Conservation (phyloP, 2,329 filamentous ascomycete genomes). For the Diaporthe ampelina region DNA sequence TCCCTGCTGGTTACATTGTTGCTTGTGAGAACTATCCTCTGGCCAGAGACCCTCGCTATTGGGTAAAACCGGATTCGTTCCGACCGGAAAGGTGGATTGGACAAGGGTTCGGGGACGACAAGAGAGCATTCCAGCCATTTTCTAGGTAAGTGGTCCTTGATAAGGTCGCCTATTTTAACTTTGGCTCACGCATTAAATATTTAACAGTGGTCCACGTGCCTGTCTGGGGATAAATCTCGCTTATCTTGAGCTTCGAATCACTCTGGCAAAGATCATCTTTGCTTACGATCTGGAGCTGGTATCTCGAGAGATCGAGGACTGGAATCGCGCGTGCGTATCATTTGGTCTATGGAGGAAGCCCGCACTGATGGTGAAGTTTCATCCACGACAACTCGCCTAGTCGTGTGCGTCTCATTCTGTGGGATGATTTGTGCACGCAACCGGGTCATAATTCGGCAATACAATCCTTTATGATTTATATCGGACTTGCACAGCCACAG, state of each 20-base stretch:
- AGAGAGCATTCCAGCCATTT: constrained; percentile 50
- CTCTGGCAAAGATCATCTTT: constrained; percentile 48
- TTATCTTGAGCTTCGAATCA: constrained; percentile 49
- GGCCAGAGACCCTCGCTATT: constrained; percentile 36
- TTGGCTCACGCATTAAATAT: not conserved
- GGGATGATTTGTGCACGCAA: not conserved
- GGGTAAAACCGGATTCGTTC: constrained; percentile 37
- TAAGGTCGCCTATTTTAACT: not conserved
- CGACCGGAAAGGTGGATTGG: constrained; percentile 38
- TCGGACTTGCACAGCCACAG: too few relatives aligned
- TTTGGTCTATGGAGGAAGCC: constrained; percentile 38
- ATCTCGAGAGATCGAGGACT: constrained; percentile 34
- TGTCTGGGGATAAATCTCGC: constrained; percentile 46
- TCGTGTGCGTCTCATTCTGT: not conserved
- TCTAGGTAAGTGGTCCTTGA: constrained; percentile 22
- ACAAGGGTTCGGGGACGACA: constrained; percentile 43
- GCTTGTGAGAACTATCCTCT: constrained; percentile 32
- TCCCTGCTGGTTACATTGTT: constrained; percentile 36
- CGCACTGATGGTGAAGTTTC: constrained; percentile 35
- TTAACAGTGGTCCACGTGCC: constrained; percentile 28
- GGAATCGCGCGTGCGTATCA: constrained; percentile 30
- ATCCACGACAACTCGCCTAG: not conserved
- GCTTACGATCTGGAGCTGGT: constrained; percentile 45
- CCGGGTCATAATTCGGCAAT: not conserved
- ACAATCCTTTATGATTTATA: too few relatives aligned